Evolutionary conservation across 2,329 filamentous ascomycete genomes (phyloP), one percentile per base, ranked within the genome.

Genomic region (Tolypocladium endophyticum): DNA sequence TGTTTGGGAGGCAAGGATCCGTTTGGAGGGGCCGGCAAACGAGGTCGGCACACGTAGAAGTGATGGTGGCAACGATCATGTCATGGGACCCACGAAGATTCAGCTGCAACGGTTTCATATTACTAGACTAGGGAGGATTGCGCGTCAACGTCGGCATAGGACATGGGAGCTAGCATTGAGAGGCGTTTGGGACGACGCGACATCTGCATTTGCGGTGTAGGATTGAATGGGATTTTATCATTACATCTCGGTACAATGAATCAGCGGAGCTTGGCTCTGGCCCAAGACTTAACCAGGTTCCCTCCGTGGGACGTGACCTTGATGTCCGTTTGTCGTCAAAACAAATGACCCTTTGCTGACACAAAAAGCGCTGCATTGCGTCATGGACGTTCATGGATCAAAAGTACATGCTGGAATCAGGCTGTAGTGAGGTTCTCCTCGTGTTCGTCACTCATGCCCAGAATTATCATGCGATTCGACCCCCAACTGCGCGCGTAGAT

Each of bases 1-100:
- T 85, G 83, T 63, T 71, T 88, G 57, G 81, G 81, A 61, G 82
- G 82, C 52, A 87, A 87, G 68, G 87, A 90, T 62, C 70, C 78
- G 39, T 81, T 81, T 63, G 77, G 78, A 18, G 74, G 73, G 36
- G 72, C 72, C 41, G 73, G 75, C 50, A 85, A 85, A 69, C 74
- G 82, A 60, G 77, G 73, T 58, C 76, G 82, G 57, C 81, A 84
- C 63, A 63, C 70, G 60, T 76, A 65, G 35, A 25, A 33, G 35
- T 33, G 20, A 20, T 61, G 55, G 61, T 25, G 56, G 60, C 61
- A 60, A 45, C 53, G 45, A 61, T 59, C 57, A 60, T 58, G 58
- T 61, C 60, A 39, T 39, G 11, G 18, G 33, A 59, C 54, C 36
- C 57, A 58, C 50, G 56, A 61, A 52, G 58, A 45, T 28, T 55